phyloP scores from a whole-genome alignment of 352 stramenopile species.

The Pythium oligandrum region DNA sequence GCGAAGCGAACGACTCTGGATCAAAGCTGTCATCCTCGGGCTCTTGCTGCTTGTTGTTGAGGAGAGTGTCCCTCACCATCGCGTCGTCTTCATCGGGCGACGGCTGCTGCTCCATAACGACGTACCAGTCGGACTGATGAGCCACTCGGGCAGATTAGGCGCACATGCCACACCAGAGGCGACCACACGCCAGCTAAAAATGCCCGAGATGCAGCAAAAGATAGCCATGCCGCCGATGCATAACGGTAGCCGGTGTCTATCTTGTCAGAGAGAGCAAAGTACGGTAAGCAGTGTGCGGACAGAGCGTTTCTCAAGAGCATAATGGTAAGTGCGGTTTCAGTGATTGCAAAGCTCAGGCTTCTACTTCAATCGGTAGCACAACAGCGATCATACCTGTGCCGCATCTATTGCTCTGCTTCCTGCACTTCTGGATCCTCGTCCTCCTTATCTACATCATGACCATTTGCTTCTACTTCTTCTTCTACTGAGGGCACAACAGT shows the following conservation, averaged over 20 bases:
- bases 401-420: not conserved
- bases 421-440: not conserved
- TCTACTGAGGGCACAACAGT: conserved; percentile 13
- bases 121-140: conserved; percentile 15
- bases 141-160: not conserved
- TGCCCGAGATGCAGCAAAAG: no score
- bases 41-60: conserved; percentile 1
- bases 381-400: not conserved
- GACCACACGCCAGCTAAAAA: no score
- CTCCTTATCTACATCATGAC: not conserved
- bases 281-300: no score
- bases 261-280: no score
- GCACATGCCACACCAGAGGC: no score
- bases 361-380: no score
- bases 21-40: conserved; percentile 17
- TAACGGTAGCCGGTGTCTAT: no score
- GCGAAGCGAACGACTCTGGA: conserved; percentile 39
- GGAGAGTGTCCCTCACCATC: not conserved
- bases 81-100: conserved; percentile 4
- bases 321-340: no score
- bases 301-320: no score
- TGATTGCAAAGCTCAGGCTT: no score
- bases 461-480: not conserved
- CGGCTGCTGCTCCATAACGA: conserved; percentile 12
- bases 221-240: no score